Evolutionary conservation across 106 monocot species (phyloP), one percentile per base, ranked within the genome.

Genomic region (Dendrobium nobile): DNA sequence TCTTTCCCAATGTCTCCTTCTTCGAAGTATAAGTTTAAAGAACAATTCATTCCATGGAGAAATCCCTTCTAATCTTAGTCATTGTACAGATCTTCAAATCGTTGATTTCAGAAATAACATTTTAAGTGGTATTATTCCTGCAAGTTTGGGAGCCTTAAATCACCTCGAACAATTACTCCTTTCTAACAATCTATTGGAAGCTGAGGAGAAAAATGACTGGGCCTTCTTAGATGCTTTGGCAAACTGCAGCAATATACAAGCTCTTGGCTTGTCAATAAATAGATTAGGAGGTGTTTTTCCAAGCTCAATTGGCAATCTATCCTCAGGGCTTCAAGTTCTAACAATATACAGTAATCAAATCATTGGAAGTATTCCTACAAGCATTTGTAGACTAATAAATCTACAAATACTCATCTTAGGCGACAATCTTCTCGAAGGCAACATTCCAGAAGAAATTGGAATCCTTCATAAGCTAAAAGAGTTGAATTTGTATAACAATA

Each of bases 61-160:
- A 4, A 81, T 82, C 41, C 86, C 89, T 7, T 59, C 79, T 16
- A 82, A 86, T 79, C 81, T 76, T 27, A 76, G 84, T 24, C 24
- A 16, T 47, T 51, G 82, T 4, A 16, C 24, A 28, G 20, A 42
- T 0, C 20, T 58, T 58, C 58, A 58, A 58, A 19, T 58, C 58
- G 19, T 88, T 20, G 85, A 74, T 5, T 58, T 88, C 4, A 41
- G n/a, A 8, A 8, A 47, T 17, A 85, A 85, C 47, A 22, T 2
- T 5, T 85, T 88, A 47, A 51, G 24, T 17, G 88, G 88, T 15
- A 20, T 20, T 31, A 75, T 88, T 2, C 88, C 88, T 13, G 2
- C 80, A 1, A 74, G 77, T 17, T 22, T 88, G 0, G 88, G 85
- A 41, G 37, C 55, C 20, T 41, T 88, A 7, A 54, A 56, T 10